These are phyloP conservation scores for Hippophae gyantsensis DNA, from an alignment of 306 rosid genomes.

Conservation along the genomic window DNA sequence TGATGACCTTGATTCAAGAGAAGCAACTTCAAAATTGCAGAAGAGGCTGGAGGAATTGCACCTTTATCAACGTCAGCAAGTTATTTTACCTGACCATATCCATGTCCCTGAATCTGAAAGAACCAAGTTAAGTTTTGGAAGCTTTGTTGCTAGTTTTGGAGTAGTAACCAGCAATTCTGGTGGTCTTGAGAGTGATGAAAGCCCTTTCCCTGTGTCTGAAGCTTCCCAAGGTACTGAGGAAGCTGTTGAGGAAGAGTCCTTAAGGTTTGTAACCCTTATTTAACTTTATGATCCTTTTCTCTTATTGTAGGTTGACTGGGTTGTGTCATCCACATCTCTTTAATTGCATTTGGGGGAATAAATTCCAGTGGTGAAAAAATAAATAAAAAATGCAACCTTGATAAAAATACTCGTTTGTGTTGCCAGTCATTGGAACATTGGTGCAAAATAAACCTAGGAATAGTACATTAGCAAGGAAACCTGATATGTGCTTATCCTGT, in stretches of 20 bases:
- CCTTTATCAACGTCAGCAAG: constrained; percentile 67
- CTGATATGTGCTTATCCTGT: neutral
- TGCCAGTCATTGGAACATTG: neutral
- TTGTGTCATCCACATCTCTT: constrained; percentile 2
- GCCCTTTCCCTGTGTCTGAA: constrained; percentile 57
- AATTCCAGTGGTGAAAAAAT: neutral
- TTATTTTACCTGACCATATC: constrained; percentile 87
- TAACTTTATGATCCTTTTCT: neutral
- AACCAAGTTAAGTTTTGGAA: constrained; percentile 84
- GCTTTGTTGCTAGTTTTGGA: constrained; percentile 74
- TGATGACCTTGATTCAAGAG: constrained; percentile 45
- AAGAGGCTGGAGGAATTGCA: constrained; percentile 61
- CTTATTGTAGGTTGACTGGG: constrained; percentile 2
- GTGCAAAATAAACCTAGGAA: neutral
- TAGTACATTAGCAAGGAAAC: neutral
- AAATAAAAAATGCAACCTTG: no score
- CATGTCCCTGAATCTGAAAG: constrained; percentile 89
- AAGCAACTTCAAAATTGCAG: constrained; percentile 55
- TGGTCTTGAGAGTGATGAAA: constrained; percentile 54
- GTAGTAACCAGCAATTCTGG: constrained; percentile 32
- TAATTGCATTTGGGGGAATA: neutral
- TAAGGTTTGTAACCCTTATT: constrained; percentile 49
- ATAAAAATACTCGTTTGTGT: neutral
- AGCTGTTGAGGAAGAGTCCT: constrained; percentile 45
- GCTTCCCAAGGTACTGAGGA: constrained; percentile 63